phyloP scores from a whole-genome alignment of 2,329 filamentous ascomycete species.

The Sporothrix brasiliensis region DNA sequence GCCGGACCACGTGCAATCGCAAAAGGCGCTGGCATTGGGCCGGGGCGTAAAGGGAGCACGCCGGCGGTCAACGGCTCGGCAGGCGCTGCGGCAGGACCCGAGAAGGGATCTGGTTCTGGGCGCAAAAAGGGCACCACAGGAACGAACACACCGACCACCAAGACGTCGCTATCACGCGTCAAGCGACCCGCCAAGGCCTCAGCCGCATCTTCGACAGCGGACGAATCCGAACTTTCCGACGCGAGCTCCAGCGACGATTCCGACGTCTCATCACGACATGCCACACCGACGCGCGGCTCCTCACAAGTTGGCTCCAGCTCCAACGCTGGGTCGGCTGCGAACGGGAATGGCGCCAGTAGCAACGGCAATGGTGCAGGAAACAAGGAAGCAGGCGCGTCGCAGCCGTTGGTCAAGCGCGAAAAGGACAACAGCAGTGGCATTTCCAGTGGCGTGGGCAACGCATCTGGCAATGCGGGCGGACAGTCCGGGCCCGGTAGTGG shows the following conservation, averaged over 20 bases:
- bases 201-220: slow-evolving; percentile 58
- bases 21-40: slow-evolving; percentile 49
- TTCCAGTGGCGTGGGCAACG: not conserved
- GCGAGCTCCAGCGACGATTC: slow-evolving; percentile 60
- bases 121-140: slow-evolving; percentile 53
- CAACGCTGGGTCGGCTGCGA: slow-evolving; percentile 21
- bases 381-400: not conserved
- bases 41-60: slow-evolving; percentile 53
- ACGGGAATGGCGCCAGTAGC: slow-evolving; percentile 1
- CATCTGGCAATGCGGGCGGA: slow-evolving; percentile 6
- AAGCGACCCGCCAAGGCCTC: slow-evolving; percentile 65
- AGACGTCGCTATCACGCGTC: slow-evolving; percentile 65
- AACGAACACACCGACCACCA: slow-evolving; percentile 45
- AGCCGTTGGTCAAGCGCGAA: slow-evolving; percentile 27
- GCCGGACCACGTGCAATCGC: slow-evolving; percentile 59
- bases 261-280: slow-evolving; percentile 52
- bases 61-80: slow-evolving; percentile 39
- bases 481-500: not conserved
- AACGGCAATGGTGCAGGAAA: not conserved
- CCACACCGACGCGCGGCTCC: slow-evolving; percentile 44
- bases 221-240: slow-evolving; percentile 66
- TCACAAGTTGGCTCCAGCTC: slow-evolving; percentile 35
- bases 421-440: slow-evolving; percentile 30
- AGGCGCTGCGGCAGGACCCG: slow-evolving; percentile 38
- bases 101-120: slow-evolving; percentile 40